These are phyloP conservation scores for Trematosphaeria pertusa DNA, from an alignment of 2,329 filamentous ascomycete species.

Conservation along the genomic window DNA sequence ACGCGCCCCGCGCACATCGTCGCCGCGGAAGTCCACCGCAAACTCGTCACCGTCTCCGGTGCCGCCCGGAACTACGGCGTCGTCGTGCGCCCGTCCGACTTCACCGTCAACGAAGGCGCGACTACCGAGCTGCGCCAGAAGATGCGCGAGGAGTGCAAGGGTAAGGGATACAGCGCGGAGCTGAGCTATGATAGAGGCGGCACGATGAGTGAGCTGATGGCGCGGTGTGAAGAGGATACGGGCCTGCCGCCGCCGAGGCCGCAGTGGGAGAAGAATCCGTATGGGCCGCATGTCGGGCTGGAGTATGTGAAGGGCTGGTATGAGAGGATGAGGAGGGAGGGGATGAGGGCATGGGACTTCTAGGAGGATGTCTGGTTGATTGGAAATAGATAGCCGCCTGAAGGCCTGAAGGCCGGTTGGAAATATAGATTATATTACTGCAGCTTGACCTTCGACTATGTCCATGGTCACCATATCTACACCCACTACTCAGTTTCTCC, in stretches of 20 bases:
- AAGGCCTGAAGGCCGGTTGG: no score
- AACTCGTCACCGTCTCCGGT: slow-evolving; percentile 53
- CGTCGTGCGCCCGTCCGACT: slow-evolving; percentile 47
- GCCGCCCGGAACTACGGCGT: slow-evolving; percentile 56
- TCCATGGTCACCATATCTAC: no score
- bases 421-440: no score
- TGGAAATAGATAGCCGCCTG: no score
- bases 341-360: slow-evolving; percentile 30
- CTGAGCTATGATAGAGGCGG: slow-evolving; percentile 55
- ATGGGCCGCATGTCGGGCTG: slow-evolving; percentile 55
- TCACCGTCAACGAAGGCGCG: slow-evolving; percentile 44
- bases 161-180: slow-evolving; percentile 21
- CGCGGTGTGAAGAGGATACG: slow-evolving; percentile 50
- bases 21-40: slow-evolving; percentile 55
- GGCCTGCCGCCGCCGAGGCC: slow-evolving; percentile 51
- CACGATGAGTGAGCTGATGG: slow-evolving; percentile 48
- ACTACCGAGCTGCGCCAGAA: slow-evolving; percentile 46
- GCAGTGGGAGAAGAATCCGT: slow-evolving; percentile 54
- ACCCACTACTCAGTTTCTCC: no score
- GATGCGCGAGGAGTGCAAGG: slow-evolving; percentile 35
- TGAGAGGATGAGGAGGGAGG: slow-evolving; percentile 42
- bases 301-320: slow-evolving; percentile 56
- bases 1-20: slow-evolving; percentile 53
- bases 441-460: no score
- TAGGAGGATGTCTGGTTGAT: no score